Evolutionary conservation across 2,329 filamentous ascomycete species (phyloP), one percentile per base, ranked within the genome.

Genomic region (Aureobasidium namibiae): DNA sequence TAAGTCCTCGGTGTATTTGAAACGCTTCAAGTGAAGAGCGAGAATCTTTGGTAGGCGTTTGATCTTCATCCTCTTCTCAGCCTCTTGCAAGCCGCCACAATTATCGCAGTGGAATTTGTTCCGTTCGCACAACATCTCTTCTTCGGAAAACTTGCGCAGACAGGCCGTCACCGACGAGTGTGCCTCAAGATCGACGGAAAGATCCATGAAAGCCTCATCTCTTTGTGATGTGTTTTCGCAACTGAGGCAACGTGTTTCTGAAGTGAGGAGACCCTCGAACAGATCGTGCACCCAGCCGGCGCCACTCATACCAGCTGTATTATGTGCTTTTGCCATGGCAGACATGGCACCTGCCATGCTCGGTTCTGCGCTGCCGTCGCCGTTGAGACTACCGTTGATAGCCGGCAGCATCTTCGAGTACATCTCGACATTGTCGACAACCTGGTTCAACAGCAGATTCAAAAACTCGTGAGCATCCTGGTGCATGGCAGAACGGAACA

Each of bases 41-140:
- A 99, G 75, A 61, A 99, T 90, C 69, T 90, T 91, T 4, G 94
- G 94, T 69, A 97, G 76, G 56, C 89, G 84, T 77, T 99, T 97
- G 66, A 99, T 92, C 78, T 97, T 99, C 94, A 99, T 99, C 64
- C 94, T 84, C 78, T 97, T 99, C 73, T 99, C 94, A 0, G 94
- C 94, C 75, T 99, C 94, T 73, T 99, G 94, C 59, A 99, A 77
- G 2, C 94, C 94, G 56, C 94, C 94, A 66, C 94, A 99, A 67
- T 92, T 92, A 71, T 99, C 94, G 75, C 94, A 99, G 70, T 99
- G 92, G 65, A 99, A 99, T 71, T 99, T 99, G 78, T 99, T 97
- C 62, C 92, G 83, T 75, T 99, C 94, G 70, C 94, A 97, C 60
- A 99, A 81, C 90, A 97, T 96, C 73, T 99, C 94, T 68, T 97